A percentile compares a stretch with the other conserved stretches of the same genome.
These are phyloP conservation scores for Basidiobolus heterosporus DNA, from an alignment of 371 early-diverging fungal species.

Conservation along the genomic window DNA sequence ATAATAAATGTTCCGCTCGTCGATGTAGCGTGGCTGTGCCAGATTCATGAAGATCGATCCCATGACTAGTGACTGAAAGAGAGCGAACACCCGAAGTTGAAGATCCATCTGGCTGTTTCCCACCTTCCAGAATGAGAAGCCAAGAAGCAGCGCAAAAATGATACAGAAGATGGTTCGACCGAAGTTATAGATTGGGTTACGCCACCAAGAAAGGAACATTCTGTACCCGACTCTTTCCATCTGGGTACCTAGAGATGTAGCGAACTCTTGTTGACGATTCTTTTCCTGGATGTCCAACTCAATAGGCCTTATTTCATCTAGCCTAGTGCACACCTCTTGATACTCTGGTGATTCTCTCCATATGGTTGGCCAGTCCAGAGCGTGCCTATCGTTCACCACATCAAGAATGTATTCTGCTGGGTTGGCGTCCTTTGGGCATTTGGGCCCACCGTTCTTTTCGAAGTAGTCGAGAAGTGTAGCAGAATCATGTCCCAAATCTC, in stretches of 20 bases:
- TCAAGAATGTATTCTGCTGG: conserved; percentile 58
- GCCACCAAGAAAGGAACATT: conserved; percentile 13
- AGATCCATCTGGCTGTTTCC: conserved; percentile 33
- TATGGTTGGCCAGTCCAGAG: conserved; percentile 31
- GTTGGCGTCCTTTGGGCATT: conserved; percentile 36
- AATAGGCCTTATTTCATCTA: conserved; percentile 2
- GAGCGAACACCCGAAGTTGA: conserved; percentile 52
- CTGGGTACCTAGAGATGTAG: conserved; percentile 35
- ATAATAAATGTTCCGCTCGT: conserved; percentile 47
- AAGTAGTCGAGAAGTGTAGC: conserved; percentile 38
- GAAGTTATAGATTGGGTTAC: conserved; percentile 48
- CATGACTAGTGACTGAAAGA: conserved; percentile 50
- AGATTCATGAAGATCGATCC: conserved; percentile 48
- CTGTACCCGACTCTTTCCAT: neutral
- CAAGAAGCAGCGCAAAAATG: conserved; percentile 21
- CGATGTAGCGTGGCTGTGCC: conserved; percentile 54
- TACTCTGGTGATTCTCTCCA: conserved; percentile 25
- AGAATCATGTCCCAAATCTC: conserved; percentile 42
- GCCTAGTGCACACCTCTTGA: conserved; percentile 13
- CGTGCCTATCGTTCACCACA: conserved; percentile 26
- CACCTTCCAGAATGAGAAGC: conserved; percentile 27
- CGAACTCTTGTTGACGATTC: conserved; percentile 42
- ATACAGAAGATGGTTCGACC: conserved; percentile 23
- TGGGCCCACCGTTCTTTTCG: conserved; percentile 36
- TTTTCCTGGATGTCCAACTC: too few species aligned